Conservation (phyloP, 202 grass and related monocot genomes). For the Schoenoplectus triqueter region DNA sequence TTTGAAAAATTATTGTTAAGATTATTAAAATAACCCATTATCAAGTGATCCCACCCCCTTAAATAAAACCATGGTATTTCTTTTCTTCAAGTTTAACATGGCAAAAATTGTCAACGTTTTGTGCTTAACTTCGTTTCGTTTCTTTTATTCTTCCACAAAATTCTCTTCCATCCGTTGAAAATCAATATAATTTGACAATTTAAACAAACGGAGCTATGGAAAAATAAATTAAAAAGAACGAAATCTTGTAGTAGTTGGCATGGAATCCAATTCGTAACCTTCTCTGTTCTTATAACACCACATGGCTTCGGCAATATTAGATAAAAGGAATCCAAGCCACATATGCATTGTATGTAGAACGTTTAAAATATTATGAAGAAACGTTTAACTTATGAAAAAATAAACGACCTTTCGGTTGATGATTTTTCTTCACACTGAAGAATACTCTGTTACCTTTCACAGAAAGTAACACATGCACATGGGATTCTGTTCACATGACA, state of each 20-base stretch:
- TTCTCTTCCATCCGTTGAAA: background rate
- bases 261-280: slow-evolving; percentile 35
- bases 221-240: background rate
- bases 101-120: background rate
- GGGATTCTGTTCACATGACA: slow-evolving; percentile 28
- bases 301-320: slow-evolving; percentile 29
- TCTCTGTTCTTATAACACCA: slow-evolving; percentile 1
- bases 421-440: slow-evolving; percentile 21
- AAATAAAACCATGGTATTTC: background rate
- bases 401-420: background rate
- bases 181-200: slow-evolving; percentile 5
- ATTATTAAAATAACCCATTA: too few relatives aligned
- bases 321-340: slow-evolving; percentile 31
- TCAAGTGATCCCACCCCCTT: too few relatives aligned
- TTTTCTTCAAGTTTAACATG: background rate
- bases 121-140: background rate
- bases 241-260: slow-evolving; percentile 30
- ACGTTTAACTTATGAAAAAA: slow-evolving; percentile 21
- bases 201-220: background rate
- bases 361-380: background rate
- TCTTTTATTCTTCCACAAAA: slow-evolving; percentile 15
- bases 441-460: slow-evolving; percentile 22
- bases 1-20: too few relatives aligned
- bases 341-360: background rate
- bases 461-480: slow-evolving; percentile 10